phyloP scores from a whole-genome alignment of 768 basidiomycete species.

The Auricularia auricula-judae region DNA sequence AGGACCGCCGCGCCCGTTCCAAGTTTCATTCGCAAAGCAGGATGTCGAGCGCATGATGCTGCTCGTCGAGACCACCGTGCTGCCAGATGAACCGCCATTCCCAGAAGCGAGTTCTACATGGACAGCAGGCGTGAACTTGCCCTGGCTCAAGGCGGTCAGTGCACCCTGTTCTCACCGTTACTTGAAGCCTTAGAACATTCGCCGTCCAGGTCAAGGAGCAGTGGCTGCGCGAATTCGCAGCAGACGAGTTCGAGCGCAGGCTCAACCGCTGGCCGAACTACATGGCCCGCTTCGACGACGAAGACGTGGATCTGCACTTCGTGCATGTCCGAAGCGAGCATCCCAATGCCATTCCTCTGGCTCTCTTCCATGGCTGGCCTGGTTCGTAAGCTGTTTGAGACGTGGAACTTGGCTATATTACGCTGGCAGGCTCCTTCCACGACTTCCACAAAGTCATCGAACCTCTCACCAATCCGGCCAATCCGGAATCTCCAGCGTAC shows the following conservation, averaged over 20 bases:
- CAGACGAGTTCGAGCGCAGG: neutral
- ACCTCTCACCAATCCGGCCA: slow-evolving; percentile 6
- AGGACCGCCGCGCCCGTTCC: neutral
- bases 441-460: slow-evolving; percentile 13
- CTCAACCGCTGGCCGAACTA: slow-evolving; percentile 8
- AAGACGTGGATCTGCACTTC: slow-evolving; percentile 9
- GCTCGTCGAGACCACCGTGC: neutral
- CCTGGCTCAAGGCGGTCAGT: neutral
- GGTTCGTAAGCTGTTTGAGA: neutral
- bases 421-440: slow-evolving; percentile 8
- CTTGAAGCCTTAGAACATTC: neutral
- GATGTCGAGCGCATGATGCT: neutral
- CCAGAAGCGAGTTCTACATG: neutral
- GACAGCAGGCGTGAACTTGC: neutral
- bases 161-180: neutral
- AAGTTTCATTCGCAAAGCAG: neutral
- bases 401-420: neutral
- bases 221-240: neutral
- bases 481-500: neutral
- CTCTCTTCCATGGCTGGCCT: slow-evolving; percentile 11
- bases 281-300: slow-evolving; percentile 5
- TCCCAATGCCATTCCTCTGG: slow-evolving; percentile 6
- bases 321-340: slow-evolving; percentile 7
- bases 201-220: neutral
- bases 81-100: neutral